These are phyloP conservation scores for Acanthamoeba sp. DNA, from an alignment of 208 protist genomes.

Conservation along the genomic window DNA sequence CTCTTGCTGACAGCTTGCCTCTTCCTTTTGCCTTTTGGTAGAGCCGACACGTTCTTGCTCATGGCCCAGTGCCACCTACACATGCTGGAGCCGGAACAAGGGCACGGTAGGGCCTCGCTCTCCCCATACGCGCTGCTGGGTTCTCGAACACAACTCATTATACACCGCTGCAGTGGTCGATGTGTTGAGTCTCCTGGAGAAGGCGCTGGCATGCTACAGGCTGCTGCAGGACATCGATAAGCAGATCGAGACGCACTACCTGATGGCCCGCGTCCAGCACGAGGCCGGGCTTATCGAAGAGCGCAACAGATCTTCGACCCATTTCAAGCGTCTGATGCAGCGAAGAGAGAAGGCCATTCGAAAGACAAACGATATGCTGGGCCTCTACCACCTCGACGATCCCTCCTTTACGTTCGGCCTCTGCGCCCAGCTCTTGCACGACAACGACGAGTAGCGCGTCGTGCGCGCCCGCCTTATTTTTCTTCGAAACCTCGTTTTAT, in stretches of 20 bases:
- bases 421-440: constrained; percentile 12
- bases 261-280: constrained; percentile 56
- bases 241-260: constrained; percentile 49
- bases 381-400: constrained; percentile 44
- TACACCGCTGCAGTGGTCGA: background rate
- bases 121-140: too few relatives aligned
- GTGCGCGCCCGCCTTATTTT: background rate
- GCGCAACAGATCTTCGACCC: background rate
- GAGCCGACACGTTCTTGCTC: constrained; percentile 54
- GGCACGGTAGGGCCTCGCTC: background rate
- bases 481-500: too few relatives aligned
- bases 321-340: constrained; percentile 13
- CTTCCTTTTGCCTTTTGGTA: background rate
- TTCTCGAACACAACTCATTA: too few relatives aligned
- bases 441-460: background rate
- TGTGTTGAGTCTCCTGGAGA: constrained; percentile 21
- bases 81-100: background rate
- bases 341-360: constrained; percentile 7
- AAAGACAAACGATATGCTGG: constrained; percentile 20
- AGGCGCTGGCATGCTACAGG: constrained; percentile 10
- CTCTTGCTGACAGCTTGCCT: background rate
- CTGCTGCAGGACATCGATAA: constrained; percentile 37
- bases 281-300: constrained; percentile 1
- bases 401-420: constrained; percentile 10
- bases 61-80: constrained; percentile 15